Evolutionary conservation across 2,329 filamentous ascomycete species (phyloP).

Genomic region (Talaromyces sp.): DNA sequence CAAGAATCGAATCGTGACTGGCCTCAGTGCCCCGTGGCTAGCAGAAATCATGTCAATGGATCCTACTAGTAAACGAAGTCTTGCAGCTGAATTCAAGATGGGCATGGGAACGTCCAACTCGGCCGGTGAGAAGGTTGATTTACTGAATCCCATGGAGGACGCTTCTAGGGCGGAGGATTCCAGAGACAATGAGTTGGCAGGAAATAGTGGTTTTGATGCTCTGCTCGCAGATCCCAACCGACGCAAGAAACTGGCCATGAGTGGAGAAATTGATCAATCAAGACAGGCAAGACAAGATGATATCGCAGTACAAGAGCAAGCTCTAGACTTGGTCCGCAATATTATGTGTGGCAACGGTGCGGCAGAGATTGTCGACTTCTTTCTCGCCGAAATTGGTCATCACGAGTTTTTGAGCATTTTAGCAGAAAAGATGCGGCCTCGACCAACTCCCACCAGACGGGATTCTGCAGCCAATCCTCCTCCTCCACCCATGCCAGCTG

Average conservation of each 20-base stretch:
- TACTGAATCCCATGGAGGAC: constrained; percentile 52
- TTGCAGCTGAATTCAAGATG: constrained; percentile 35
- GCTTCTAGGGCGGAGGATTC: constrained; percentile 29
- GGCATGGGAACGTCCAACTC: constrained; percentile 58
- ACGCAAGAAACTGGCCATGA: constrained; percentile 45
- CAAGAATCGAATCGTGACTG: constrained; percentile 73
- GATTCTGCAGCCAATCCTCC: constrained; percentile 28
- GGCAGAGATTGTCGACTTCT: constrained; percentile 74
- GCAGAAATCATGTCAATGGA: constrained; percentile 69
- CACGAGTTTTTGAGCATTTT: constrained; percentile 77
- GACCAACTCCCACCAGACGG: constrained; percentile 31
- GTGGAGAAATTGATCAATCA: constrained; percentile 64
- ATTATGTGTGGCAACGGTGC: constrained; percentile 66
- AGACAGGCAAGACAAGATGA: constrained; percentile 72
- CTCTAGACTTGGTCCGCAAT: constrained; percentile 84
- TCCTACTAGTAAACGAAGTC: constrained; percentile 27
- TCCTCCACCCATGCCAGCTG: constrained; percentile 40
- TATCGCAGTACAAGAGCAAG: constrained; percentile 83
- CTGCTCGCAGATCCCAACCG: constrained; percentile 40
- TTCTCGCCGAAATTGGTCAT: constrained; percentile 72
- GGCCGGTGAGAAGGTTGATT: constrained; percentile 57
- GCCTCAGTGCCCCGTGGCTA: constrained; percentile 75
- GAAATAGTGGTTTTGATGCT: constrained; percentile 24
- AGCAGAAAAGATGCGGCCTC: constrained; percentile 67
- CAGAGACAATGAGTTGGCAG: constrained; percentile 31